Evolutionary conservation across 108 stramenopile species (phyloP), one percentile per base, ranked within the genome.

Genomic region (Chaetoceros tenuissimus): DNA sequence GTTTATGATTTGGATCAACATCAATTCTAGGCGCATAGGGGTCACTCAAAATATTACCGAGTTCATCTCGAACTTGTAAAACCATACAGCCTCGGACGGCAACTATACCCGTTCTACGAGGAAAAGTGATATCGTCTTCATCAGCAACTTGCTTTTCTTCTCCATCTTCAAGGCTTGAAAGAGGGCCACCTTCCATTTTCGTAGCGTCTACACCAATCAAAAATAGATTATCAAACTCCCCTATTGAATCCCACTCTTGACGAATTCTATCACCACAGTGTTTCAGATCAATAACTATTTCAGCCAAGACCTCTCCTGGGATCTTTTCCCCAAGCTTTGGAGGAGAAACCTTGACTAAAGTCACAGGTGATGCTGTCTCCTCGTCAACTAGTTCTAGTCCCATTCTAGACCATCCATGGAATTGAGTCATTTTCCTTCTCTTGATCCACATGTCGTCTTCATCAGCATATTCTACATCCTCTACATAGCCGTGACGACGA

Each of bases 201-300:
- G 80, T 66, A 1, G 85, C 92, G 66, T 93, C 92, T 0, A 93
- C 59, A 10, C 72, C 51, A 21, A 97, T 59, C 40, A 97, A 59
- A 64, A 96, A 99, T 8, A 96, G 55, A 49, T 91, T 94, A 65
- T 96, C 96, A 57, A 82, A 85, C 62, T 97, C 94, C 10, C 94
- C 71, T 24, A 97, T 46, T 21, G 72, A 64, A 63, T 96, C 96
- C 98, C 98, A 99, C 66, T 99, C 98, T 29, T 51, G 63, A 3
- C 87, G 67, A 27, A 96, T 86, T 0, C 78, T 53, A 8, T 67
- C 75, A 1, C 87, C 84, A 65, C 86, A 92, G 44, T 71, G 79
- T 31, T 75, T 61, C 60, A 97, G 63, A 63, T 98, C 94, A 0
- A 95, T 55, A 8, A 57, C 63, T 26, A 98, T 49, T 51, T 94